Evolutionary conservation across 192 early-diverging fungal species (phyloP).

Genomic region (Coemansia sp.): DNA sequence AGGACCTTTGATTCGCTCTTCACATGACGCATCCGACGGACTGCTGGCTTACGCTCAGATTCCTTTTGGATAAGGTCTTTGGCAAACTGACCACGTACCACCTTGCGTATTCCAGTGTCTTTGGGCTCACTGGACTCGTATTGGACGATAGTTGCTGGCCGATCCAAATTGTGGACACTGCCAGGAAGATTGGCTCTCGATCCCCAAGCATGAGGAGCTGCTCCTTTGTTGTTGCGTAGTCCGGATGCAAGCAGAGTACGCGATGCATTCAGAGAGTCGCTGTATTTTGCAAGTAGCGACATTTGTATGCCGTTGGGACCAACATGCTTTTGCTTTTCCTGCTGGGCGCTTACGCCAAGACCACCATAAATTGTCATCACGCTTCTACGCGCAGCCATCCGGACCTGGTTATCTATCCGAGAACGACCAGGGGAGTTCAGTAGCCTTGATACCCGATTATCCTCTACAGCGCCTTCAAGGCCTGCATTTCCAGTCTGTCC

Average conservation of each 20-base stretch:
- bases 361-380: constrained; percentile 6
- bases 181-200: constrained; percentile 2
- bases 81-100: constrained; percentile 35
- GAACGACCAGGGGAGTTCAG: constrained; percentile 39
- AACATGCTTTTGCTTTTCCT: not conserved
- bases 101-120: constrained; percentile 37
- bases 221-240: not conserved
- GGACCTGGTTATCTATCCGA: constrained; percentile 15
- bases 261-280: constrained; percentile 43
- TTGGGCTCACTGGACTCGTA: constrained; percentile 26
- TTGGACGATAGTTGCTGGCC: constrained; percentile 27
- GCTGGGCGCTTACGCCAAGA: not conserved
- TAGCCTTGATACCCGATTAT: not conserved
- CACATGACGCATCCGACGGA: constrained; percentile 42
- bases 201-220: constrained; percentile 17
- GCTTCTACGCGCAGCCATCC: not conserved
- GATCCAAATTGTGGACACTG: not conserved
- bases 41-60: constrained; percentile 16
- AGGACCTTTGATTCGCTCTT: constrained; percentile 48
- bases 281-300: constrained; percentile 37
- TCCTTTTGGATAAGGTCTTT: constrained; percentile 37
- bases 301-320: constrained; percentile 22
- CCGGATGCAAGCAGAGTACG: constrained; percentile 18
- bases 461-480: not conserved
- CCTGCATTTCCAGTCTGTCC: not conserved